Evolutionary conservation across 1,139 yeast species (phyloP), one percentile per base, ranked within the genome.

Genomic region (Groenewaldozyma sp.): DNA sequence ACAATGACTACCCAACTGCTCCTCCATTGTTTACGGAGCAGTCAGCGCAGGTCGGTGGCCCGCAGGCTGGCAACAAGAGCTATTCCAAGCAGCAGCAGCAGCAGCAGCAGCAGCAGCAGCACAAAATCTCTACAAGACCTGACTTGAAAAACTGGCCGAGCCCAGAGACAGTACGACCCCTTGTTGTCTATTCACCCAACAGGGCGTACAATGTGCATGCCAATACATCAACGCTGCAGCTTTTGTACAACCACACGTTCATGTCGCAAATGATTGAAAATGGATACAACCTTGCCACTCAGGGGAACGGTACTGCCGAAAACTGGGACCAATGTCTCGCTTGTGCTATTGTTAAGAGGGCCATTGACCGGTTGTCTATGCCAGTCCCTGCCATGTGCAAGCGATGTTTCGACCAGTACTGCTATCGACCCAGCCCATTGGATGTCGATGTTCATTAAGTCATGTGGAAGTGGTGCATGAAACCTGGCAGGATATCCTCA

Each of bases 301-400:
- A 86, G 58, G 70, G 72, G 50, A 86, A 86, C 57, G 33, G 22
- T 11, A 29, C 33, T 6, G 94, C 82, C 53, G 60, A 67, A 1
- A 79, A 81, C 41, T 87, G 87, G 80, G 69, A 74, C 39, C 73
- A 81, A 5, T 87, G 96, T 68, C 73, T 87, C 39, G 84, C 88
- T 1, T 87, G 97, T 68, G 96, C 96, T 6, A 75, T 87, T 40
- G 69, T 87, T 43, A 80, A 86, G 61, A 76, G 95, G 59, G 76
- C 81, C 41, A 80, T 81, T 56, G 94, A 86, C 64, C 73, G 94
- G 53, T 64, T 70, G 37, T 79, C 81, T 26, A 60, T 70, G 24
- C 67, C 71, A 16, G 79, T 78, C 46, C 72, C 87, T 5, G 77
- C 72, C 1, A 87, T 82, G 56, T 88, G 96, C 68, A 62, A 73